Evolutionary conservation across 2,329 filamentous ascomycete genomes (phyloP).

Genomic region (Cladophialophora bantiana): DNA sequence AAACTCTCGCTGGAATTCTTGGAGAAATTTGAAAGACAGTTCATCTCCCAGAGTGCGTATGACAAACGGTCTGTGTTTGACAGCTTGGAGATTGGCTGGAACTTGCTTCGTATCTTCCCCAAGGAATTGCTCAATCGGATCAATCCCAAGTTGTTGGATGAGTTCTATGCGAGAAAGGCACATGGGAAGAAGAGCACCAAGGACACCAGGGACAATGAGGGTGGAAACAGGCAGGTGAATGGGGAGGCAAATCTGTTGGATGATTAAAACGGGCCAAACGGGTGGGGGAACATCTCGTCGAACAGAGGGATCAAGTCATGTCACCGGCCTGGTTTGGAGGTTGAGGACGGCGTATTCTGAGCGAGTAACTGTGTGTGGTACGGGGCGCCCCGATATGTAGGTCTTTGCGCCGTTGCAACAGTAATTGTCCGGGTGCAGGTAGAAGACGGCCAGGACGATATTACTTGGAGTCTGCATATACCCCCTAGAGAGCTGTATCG

Average conservation of each 20-base stretch:
- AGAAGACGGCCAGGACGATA: neutral
- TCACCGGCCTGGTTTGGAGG: neutral
- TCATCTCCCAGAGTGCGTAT: conserved; percentile 91
- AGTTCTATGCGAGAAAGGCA: conserved; percentile 71
- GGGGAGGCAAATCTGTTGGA: conserved; percentile 37
- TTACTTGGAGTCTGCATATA: neutral
- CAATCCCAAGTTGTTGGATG: conserved; percentile 79
- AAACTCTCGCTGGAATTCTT: conserved; percentile 98
- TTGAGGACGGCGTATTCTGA: neutral
- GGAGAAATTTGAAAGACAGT: conserved; percentile 96
- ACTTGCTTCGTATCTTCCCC: conserved; percentile 93
- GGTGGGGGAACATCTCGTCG: neutral
- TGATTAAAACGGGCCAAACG: conserved; percentile 22
- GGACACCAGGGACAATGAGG: conserved; percentile 55
- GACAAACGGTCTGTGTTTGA: conserved; percentile 91
- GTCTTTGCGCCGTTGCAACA: neutral
- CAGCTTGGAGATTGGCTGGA: conserved; percentile 95
- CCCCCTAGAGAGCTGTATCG: neutral
- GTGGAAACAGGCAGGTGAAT: conserved; percentile 41
- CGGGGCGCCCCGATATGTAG: neutral
- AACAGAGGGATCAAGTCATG: neutral
- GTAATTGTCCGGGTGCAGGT: neutral
- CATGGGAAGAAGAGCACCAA: conserved; percentile 47
- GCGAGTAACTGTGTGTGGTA: neutral
- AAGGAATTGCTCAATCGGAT: conserved; percentile 98